These are phyloP conservation scores for Cryphonectria naterciae DNA, from an alignment of 2,329 filamentous ascomycete species.

Conservation along the genomic window DNA sequence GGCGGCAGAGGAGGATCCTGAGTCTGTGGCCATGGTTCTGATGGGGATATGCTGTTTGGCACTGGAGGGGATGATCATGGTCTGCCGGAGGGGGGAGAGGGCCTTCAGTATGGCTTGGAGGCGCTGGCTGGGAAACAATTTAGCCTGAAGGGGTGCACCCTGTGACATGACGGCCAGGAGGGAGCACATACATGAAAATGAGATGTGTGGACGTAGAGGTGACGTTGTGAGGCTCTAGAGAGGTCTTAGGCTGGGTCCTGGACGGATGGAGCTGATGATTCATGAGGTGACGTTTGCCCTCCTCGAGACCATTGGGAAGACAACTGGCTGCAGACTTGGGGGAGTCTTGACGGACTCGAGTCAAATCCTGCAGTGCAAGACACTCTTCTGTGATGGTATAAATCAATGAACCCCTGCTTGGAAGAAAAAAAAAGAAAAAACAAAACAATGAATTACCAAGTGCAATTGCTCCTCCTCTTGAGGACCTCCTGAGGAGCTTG, in stretches of 20 bases:
- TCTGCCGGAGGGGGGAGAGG: constrained; percentile 10
- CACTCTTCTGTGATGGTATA: neutral
- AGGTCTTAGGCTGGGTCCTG: neutral
- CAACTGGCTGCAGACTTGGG: neutral
- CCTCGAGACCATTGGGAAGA: neutral
- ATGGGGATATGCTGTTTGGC: constrained; percentile 27
- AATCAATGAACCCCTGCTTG: neutral
- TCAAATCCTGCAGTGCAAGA: neutral
- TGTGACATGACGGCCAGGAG: neutral
- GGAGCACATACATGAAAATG: neutral
- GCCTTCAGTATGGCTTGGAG: constrained; percentile 19
- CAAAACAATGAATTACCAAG: neutral
- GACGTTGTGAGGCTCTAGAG: constrained; percentile 11
- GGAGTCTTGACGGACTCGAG: too few species aligned
- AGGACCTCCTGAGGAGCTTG: neutral
- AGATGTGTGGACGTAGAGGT: neutral
- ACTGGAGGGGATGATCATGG: constrained; percentile 8
- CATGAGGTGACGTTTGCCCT: constrained; percentile 7
- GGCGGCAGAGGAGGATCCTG: constrained; percentile 39
- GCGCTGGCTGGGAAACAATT: constrained; percentile 19
- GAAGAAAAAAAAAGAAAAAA: neutral
- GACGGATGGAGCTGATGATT: constrained; percentile 8
- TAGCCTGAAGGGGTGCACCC: neutral
- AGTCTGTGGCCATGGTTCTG: constrained; percentile 33
- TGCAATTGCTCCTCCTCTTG: neutral